phyloP scores from a whole-genome alignment of 2,329 filamentous ascomycete species.

The Alternaria postmessia region DNA sequence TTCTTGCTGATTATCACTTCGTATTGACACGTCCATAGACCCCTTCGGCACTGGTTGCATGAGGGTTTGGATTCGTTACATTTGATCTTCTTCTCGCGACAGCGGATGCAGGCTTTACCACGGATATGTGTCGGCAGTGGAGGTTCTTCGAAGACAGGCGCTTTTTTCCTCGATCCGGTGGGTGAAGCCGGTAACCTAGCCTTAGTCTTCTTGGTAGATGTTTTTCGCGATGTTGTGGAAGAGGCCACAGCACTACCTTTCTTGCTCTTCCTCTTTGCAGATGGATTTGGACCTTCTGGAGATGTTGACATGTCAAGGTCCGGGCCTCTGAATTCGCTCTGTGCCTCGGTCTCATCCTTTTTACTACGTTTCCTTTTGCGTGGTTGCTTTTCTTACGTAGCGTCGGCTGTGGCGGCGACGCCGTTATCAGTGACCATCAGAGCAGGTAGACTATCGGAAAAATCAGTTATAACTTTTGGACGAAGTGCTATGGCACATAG shows the following conservation, averaged over 20 bases:
- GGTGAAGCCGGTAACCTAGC: slow-evolving; percentile 24
- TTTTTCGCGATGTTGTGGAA: slow-evolving; percentile 11
- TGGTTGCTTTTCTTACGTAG: slow-evolving; percentile 17
- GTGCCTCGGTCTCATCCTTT: slow-evolving; percentile 23
- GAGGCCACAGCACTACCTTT: slow-evolving; percentile 18
- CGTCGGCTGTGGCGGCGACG: slow-evolving; percentile 5
- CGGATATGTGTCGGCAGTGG: slow-evolving; percentile 18
- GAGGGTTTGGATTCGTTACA: slow-evolving; percentile 40
- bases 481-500: background rate
- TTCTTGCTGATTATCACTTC: slow-evolving; percentile 23
- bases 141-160: slow-evolving; percentile 8
- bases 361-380: slow-evolving; percentile 32
- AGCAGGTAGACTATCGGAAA: slow-evolving; percentile 11
- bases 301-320: slow-evolving; percentile 35
- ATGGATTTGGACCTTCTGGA: slow-evolving; percentile 24
- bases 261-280: slow-evolving; percentile 33
- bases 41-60: slow-evolving; percentile 43
- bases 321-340: slow-evolving; percentile 19
- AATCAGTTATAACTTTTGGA: background rate
- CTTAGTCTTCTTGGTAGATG: slow-evolving; percentile 28
- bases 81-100: slow-evolving; percentile 42
- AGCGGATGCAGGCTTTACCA: slow-evolving; percentile 31
- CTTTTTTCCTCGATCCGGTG: slow-evolving; percentile 24
- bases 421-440: slow-evolving; percentile 6
- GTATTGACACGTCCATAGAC: slow-evolving; percentile 44